These are phyloP conservation scores for Candida sp. DNA, from an alignment of 1,139 yeast genomes.

Conservation along the genomic window DNA sequence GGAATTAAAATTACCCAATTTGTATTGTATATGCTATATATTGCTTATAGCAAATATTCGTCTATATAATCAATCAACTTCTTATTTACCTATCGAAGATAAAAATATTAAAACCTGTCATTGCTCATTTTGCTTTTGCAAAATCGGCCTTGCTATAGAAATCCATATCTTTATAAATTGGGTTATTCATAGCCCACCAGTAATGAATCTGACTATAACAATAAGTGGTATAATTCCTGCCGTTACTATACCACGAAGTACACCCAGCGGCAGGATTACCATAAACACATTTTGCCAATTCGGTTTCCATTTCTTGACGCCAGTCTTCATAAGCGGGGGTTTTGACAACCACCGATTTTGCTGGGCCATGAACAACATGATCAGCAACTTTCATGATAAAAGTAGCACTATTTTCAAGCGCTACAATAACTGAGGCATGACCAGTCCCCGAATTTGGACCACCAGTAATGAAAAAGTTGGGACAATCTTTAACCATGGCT, in stretches of 20 bases:
- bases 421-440: conserved; percentile 40
- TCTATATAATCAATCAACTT: too few species aligned
- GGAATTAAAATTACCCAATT: too few species aligned
- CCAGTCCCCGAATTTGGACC: conserved; percentile 47
- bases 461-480: conserved; percentile 33
- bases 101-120: too few species aligned
- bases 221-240: conserved; percentile 27
- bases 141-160: not conserved
- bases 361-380: conserved; percentile 26
- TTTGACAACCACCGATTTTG: conserved; percentile 29
- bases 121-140: not conserved
- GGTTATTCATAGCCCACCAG: conserved; percentile 22
- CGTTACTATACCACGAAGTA: conserved; percentile 35
- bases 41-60: too few species aligned
- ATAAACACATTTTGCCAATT: conserved; percentile 28
- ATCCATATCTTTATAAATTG: conserved; percentile 17
- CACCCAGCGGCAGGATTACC: conserved; percentile 45
- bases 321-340: conserved; percentile 33
- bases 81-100: too few species aligned
- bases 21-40: too few species aligned
- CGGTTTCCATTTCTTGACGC: conserved; percentile 26
- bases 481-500: conserved; percentile 27
- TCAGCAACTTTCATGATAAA: conserved; percentile 22
- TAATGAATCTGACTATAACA: conserved; percentile 25
- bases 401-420: conserved; percentile 34